Evolutionary conservation across 208 protist genomes (phyloP), one percentile per base, ranked within the genome.

Genomic region (Leishmania braziliensis): DNA sequence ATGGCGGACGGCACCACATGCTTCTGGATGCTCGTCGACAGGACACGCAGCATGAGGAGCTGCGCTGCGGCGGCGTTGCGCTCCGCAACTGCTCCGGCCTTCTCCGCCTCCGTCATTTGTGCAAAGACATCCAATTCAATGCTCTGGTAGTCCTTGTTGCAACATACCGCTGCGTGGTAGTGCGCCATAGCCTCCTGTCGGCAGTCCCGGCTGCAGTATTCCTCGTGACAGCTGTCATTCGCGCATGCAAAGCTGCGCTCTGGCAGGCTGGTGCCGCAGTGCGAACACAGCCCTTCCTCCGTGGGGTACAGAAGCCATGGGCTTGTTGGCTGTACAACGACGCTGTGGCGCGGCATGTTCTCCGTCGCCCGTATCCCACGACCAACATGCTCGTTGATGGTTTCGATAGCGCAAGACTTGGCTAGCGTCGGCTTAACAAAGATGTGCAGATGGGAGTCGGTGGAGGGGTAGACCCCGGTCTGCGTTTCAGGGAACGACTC

Each of bases 161-260:
- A 16, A 77, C 94, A 97, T n/a, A 95, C 92, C 4, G 84, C 70
- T 26, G 77, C 82, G 86, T 97, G 94, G 79, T 97, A 97, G 43
- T 83, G 80, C 14, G 84, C 62, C 75, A 92, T 76, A 0, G 94
- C 94, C 68, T 85, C 74, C 14, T 86, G 77, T 26, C 94, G 87
- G 78, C 94, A 97, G 65, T 96, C 92, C 51, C 94, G 89, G 75
- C 91, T 95, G 84, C 94, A 97, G 88, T 97, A 97, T 86, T 97
- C 92, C 80, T 97, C 94, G 83, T 96, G 92, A 80, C 94, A 97
- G 43, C 89, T 63, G 60, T 62, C 50, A 78, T 97, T 96, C 26
- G 68, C 46, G 79, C 94, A 97, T 3, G 88, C 73, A 70, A 96
- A 96, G 60, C 81, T 79, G 71, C 94, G 92, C 66, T 92, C 89